These are phyloP conservation scores for Angophora floribunda DNA, from an alignment of 345 rosid genomes.

Conservation along the genomic window DNA sequence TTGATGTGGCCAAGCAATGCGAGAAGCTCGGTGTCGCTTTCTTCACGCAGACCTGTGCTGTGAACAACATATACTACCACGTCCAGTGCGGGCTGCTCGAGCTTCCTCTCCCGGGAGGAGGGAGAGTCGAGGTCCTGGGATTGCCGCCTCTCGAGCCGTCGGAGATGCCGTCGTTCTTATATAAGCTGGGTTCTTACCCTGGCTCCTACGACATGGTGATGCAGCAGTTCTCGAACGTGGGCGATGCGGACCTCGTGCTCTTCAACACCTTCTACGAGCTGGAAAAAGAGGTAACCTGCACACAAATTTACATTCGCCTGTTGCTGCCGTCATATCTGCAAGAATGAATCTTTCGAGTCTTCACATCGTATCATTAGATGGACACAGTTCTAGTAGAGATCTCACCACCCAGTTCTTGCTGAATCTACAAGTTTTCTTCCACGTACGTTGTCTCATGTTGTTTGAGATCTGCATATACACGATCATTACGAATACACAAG, in stretches of 20 bases:
- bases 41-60: constrained; percentile 29
- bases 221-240: constrained; percentile 17
- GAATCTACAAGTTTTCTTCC: background rate
- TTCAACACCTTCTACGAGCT: constrained; percentile 13
- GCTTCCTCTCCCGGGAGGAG: constrained; percentile 5
- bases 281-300: constrained; percentile 15
- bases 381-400: background rate
- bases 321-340: background rate
- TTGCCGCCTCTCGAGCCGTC: constrained; percentile 15
- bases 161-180: constrained; percentile 20
- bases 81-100: constrained; percentile 6
- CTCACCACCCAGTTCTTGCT: background rate
- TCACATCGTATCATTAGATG: background rate
- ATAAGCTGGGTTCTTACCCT: constrained; percentile 10
- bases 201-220: background rate
- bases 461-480: background rate
- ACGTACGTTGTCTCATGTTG: background rate
- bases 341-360: background rate
- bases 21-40: constrained; percentile 15
- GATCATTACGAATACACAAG: background rate
- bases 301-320: background rate
- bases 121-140: constrained; percentile 9
- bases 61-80: constrained; percentile 10
- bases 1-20: constrained; percentile 22
- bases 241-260: constrained; percentile 19